These are phyloP conservation scores for Pelargonium myrrhifolium DNA, from an alignment of 441 rosid species.

Conservation along the genomic window DNA sequence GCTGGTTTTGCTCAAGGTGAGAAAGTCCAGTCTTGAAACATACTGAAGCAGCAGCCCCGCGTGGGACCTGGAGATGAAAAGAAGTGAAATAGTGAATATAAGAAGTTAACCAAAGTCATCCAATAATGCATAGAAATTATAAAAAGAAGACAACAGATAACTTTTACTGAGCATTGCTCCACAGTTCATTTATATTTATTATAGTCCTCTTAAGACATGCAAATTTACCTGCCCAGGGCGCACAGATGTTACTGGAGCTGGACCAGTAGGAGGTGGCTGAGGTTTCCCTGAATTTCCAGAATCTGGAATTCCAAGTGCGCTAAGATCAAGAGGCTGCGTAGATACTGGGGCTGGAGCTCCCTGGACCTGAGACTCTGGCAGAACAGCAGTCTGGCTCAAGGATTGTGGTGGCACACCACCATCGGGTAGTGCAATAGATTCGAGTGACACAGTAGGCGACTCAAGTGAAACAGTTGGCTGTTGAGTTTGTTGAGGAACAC, in stretches of 20 bases:
- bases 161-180: neutral
- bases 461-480: conserved; percentile 40
- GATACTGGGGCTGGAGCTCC: conserved; percentile 41
- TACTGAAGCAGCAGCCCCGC: conserved; percentile 82
- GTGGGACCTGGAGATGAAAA: conserved; percentile 60
- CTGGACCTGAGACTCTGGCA: conserved; percentile 39
- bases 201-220: neutral
- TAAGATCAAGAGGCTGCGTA: conserved; percentile 87
- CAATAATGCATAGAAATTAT: neutral
- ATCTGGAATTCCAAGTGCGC: conserved; percentile 70
- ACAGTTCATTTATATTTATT: conserved; percentile 4
- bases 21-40: conserved; percentile 95
- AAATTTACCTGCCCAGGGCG: conserved; percentile 87
- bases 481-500: conserved; percentile 53
- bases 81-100: neutral
- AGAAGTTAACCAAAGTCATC: neutral
- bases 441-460: conserved; percentile 34
- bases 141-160: neutral
- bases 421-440: conserved; percentile 66
- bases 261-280: conserved; percentile 37
- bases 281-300: conserved; percentile 63
- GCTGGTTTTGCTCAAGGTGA: conserved; percentile 97
- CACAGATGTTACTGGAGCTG: conserved; percentile 62
- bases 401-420: conserved; percentile 83
- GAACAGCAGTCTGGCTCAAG: conserved; percentile 32